Evolutionary conservation across 495 filamentous ascomycete species (phyloP).

Genomic region (Penicillium lagena): DNA sequence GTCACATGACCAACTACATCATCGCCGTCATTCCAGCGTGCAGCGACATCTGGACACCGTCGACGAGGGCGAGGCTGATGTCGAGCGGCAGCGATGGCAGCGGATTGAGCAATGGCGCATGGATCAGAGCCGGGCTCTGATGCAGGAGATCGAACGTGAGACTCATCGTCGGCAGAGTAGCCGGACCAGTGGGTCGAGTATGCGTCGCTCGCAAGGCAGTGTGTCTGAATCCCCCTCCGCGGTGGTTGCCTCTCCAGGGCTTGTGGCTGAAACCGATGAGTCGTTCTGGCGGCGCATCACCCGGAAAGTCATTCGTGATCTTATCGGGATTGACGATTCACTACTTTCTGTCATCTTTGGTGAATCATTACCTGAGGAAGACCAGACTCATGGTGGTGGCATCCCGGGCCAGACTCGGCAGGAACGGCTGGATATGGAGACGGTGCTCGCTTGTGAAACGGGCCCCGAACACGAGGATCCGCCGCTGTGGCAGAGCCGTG

Average conservation of each 20-base stretch:
- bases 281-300: conserved; percentile 79
- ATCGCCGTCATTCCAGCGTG: conserved; percentile 50
- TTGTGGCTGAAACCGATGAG: conserved; percentile 36
- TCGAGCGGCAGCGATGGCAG: conserved; percentile 59
- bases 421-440: conserved; percentile 21
- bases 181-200: conserved; percentile 26
- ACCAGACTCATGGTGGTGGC: background rate
- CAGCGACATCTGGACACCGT: conserved; percentile 60
- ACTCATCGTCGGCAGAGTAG: conserved; percentile 55
- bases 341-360: conserved; percentile 82
- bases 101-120: conserved; percentile 88
- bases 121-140: conserved; percentile 77
- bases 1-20: conserved; percentile 15
- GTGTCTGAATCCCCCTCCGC: conserved; percentile 17
- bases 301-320: conserved; percentile 74
- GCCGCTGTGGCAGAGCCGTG: conserved; percentile 63
- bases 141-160: conserved; percentile 85
- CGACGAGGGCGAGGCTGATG: conserved; percentile 50
- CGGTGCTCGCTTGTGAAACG: conserved; percentile 24
- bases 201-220: conserved; percentile 11
- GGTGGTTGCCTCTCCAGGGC: conserved; percentile 10
- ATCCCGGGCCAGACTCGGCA: background rate
- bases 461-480: conserved; percentile 35
- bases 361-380: conserved; percentile 56
- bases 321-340: conserved; percentile 86